These are phyloP conservation scores for Cryptococcus sp. DNA, from an alignment of 1,284 basidiomycete genomes.

Conservation along the genomic window DNA sequence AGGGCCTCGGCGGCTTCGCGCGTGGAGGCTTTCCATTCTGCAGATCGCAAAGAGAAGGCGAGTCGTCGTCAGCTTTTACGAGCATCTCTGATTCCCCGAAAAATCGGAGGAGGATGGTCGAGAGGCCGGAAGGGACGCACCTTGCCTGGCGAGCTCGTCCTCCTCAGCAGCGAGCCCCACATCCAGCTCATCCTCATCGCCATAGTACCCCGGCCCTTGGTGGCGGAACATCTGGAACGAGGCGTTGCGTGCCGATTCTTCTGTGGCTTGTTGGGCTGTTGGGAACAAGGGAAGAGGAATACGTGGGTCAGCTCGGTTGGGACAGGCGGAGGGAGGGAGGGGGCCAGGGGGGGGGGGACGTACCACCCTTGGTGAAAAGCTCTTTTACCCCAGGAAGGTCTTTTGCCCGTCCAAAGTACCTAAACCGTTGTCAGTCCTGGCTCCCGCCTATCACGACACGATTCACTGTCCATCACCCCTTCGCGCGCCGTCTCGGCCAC, in stretches of 20 bases:
- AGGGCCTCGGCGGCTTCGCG: constrained; percentile 23
- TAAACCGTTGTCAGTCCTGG: constrained; percentile 39
- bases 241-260: constrained; percentile 65
- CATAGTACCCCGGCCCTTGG: constrained; percentile 85
- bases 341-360: constrained; percentile 26
- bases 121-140: constrained; percentile 53
- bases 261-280: constrained; percentile 69
- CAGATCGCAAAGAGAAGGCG: too few species aligned
- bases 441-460: background rate
- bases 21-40: constrained; percentile 67
- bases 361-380: constrained; percentile 78
- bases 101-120: background rate
- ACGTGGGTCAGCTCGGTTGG: background rate
- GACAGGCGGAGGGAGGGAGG: background rate
- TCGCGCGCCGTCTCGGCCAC: too few species aligned
- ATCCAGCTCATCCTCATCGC: constrained; percentile 83
- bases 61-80: background rate
- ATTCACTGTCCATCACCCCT: constrained; percentile 1
- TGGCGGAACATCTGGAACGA: constrained; percentile 86
- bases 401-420: constrained; percentile 95
- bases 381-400: constrained; percentile 95
- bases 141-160: constrained; percentile 66
- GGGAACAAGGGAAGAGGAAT: background rate
- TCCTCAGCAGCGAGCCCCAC: constrained; percentile 69
- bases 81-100: background rate